A percentile compares a stretch with the other conserved stretches of the same genome.
These are phyloP conservation scores for Apiospora hydei DNA, from an alignment of 2,329 filamentous ascomycete species.

Conservation along the genomic window DNA sequence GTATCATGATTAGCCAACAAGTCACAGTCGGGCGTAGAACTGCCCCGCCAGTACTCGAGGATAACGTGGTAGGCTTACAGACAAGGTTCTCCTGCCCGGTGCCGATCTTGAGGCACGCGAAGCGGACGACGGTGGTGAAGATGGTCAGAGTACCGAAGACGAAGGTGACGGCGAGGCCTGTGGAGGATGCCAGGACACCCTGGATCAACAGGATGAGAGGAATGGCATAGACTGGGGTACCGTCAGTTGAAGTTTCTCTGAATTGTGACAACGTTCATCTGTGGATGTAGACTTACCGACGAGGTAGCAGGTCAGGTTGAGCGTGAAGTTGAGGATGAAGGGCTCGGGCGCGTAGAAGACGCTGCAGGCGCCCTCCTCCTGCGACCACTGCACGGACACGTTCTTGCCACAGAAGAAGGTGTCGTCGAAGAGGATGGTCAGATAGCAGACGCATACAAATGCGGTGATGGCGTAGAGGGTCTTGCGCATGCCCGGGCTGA, in stretches of 20 bases:
- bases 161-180: slow-evolving; percentile 35
- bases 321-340: slow-evolving; percentile 45
- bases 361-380: slow-evolving; percentile 45
- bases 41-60: not conserved
- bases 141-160: slow-evolving; percentile 37
- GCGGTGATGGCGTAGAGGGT: slow-evolving; percentile 41
- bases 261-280: too few species aligned
- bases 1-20: not conserved
- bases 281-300: slow-evolving; percentile 35
- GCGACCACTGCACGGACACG: slow-evolving; percentile 45
- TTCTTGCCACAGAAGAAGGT: slow-evolving; percentile 46
- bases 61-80: slow-evolving; percentile 30
- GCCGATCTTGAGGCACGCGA: slow-evolving; percentile 35
- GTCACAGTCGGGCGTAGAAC: not conserved
- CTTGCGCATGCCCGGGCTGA: slow-evolving; percentile 39
- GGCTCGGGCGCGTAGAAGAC: slow-evolving; percentile 44
- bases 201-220: slow-evolving; percentile 41
- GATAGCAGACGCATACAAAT: slow-evolving; percentile 42
- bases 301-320: slow-evolving; percentile 44
- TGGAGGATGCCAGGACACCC: slow-evolving; percentile 33
- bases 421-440: slow-evolving; percentile 43
- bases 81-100: slow-evolving; percentile 39
- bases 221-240: slow-evolving; percentile 40
- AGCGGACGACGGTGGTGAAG: slow-evolving; percentile 37
- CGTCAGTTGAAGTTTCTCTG: not conserved